Percentiles rank a stretch among this genome's conserved stretches.
Evolutionary conservation across 1,284 basidiomycete species (phyloP).

Genomic region (Naganishia cerealis): DNA sequence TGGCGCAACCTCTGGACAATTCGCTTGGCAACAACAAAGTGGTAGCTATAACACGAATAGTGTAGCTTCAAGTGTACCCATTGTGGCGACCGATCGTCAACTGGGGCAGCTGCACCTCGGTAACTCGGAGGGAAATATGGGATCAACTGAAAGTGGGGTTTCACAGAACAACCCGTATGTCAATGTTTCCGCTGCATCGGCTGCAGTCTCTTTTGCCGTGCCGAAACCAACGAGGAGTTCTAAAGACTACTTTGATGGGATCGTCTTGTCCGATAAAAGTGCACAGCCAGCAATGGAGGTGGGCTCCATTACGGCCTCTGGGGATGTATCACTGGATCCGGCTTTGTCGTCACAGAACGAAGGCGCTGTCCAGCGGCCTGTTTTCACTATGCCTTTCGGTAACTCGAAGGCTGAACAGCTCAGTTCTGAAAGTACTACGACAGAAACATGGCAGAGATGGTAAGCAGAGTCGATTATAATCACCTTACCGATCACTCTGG

Average conservation of each 20-base stretch:
- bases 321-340: slow-evolving; percentile 34
- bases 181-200: slow-evolving; percentile 10
- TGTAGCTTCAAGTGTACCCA: not conserved
- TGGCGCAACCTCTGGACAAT: not conserved
- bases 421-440: not conserved
- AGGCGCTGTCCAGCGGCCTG: slow-evolving; percentile 37
- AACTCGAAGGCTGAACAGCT: slow-evolving; percentile 1
- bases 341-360: slow-evolving; percentile 27
- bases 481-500: not conserved
- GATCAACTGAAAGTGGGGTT: not conserved
- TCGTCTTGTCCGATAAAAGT: slow-evolving; percentile 40
- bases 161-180: slow-evolving; percentile 27
- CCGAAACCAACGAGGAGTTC: slow-evolving; percentile 33
- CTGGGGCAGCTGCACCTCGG: slow-evolving; percentile 29
- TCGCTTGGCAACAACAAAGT: not conserved
- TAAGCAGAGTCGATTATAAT: slow-evolving; percentile 32
- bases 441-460: slow-evolving; percentile 47
- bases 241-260: slow-evolving; percentile 44
- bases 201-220: not conserved
- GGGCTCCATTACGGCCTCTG: slow-evolving; percentile 32
- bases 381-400: slow-evolving; percentile 46
- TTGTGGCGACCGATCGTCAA: not conserved
- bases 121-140: not conserved
- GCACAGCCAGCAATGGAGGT: slow-evolving; percentile 36
- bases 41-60: not conserved